Base-by-base conservation (phyloP, 768 basidiomycete genomes). In the Russula virescens region DNA sequence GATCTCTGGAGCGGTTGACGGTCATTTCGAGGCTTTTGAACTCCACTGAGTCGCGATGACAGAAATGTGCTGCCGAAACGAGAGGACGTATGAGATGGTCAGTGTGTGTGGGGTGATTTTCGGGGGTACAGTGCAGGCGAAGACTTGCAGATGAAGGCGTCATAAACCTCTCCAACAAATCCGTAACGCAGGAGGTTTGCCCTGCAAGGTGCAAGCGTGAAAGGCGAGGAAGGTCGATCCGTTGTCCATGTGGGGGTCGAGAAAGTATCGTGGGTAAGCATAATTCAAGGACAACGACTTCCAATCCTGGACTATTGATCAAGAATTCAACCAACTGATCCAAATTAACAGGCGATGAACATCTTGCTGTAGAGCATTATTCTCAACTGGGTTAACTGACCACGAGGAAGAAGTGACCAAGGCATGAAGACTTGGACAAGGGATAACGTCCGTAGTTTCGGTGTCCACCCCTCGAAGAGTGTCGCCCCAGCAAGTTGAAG, bases 181-280 rank as follows among this genome's bases (percentile, higher is more conserved):
- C 13, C 38, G 38, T 38, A 11, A 38, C 38, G 38, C 38, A 11
- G 38, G 13, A 11, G 13, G 38, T 38, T 5, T 5, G 13, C 6
- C 38, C 38, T 5, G 6, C 38, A 11, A 38, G 38, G 38, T 14
- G 38, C 13, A 63, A 25, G 7, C 51, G 35, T 11, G 55, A 47
- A 53, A 63, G 62, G 4, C 16, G 42, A 16, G 62, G 56, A 42
- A 63, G 62, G 35, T 28, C n/a, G 25, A 63, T 38, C 18, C 19
- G 46, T 31, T 28, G 62, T 18, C 9, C 35, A 10, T 3, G 16
- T 11, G 45, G 7, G 9, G 2, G 18, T 23, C 53, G 34, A 35
- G 45, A 13, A 53, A 31, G 56, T 6, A n/a, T 19, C 21, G 25
- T 2, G 23, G 55, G 55, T 31, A 63, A 47, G 46, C 62, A 63